Evolutionary conservation across 169 alveolate species (phyloP).

Genomic region (Eimeria acervulina): DNA sequence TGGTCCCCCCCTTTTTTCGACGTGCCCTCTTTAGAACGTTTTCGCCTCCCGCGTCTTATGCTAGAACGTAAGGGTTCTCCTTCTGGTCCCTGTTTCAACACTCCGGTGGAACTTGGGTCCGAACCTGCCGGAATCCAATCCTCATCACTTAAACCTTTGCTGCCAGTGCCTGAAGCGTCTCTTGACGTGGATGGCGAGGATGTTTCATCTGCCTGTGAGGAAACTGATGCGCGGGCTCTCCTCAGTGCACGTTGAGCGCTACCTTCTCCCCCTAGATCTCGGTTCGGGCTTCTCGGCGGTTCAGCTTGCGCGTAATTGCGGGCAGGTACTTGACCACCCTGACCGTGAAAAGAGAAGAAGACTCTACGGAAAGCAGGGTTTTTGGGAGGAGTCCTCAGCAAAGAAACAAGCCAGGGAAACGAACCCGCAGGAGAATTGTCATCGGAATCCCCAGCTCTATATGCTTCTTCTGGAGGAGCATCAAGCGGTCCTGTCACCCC

Average conservation of each 20-base stretch:
- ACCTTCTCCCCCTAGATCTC: too few species aligned
- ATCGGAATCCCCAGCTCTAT: not conserved
- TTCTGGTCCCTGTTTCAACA: not conserved
- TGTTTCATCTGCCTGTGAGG: not conserved
- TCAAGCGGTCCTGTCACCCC: not conserved
- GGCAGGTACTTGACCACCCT: too few species aligned
- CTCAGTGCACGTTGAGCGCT: too few species aligned
- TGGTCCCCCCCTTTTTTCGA: too few species aligned
- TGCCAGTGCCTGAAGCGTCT: not conserved
- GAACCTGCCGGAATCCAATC: not conserved
- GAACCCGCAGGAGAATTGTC: not conserved
- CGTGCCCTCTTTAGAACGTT: not conserved
- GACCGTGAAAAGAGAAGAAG: too few species aligned
- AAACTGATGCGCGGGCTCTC: too few species aligned
- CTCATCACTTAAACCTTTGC: not conserved
- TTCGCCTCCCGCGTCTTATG: not conserved
- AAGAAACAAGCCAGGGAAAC: not conserved
- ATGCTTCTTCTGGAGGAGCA: not conserved
- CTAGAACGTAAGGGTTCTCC: not conserved
- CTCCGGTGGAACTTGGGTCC: not conserved
- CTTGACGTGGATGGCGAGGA: not conserved
- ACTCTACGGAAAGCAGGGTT: not conserved
- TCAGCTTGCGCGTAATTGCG: too few species aligned
- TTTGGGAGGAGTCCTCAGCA: not conserved
- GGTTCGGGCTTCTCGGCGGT: too few species aligned